phyloP scores from a whole-genome alignment of 176 grass and related monocot species.

The Guadua angustifolia region DNA sequence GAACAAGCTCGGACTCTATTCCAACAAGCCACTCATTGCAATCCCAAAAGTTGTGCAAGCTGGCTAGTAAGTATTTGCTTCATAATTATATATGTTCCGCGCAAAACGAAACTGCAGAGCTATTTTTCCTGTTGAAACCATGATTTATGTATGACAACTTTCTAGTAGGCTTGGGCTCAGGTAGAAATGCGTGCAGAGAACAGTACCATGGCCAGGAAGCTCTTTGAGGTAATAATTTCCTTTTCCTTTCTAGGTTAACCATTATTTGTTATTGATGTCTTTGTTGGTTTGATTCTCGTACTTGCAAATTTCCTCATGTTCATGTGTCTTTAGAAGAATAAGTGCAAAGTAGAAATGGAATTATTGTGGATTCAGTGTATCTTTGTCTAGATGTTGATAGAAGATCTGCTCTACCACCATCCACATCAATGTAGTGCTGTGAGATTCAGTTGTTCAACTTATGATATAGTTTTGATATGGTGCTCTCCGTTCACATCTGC shows the following conservation, averaged over 20 bases:
- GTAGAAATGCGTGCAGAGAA: slow-evolving; percentile 89
- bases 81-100: slow-evolving; percentile 29
- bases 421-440: background rate
- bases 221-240: slow-evolving; percentile 83
- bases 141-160: slow-evolving; percentile 46
- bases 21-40: slow-evolving; percentile 80
- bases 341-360: slow-evolving; percentile 26
- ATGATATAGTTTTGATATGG: background rate
- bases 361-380: background rate
- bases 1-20: slow-evolving; percentile 82
- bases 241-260: slow-evolving; percentile 48
- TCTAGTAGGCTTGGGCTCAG: slow-evolving; percentile 94
- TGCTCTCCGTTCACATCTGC: slow-evolving; percentile 10
- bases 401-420: slow-evolving; percentile 4
- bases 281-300: background rate
- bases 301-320: slow-evolving; percentile 16
- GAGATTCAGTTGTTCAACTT: background rate
- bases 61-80: slow-evolving; percentile 90
- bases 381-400: slow-evolving; percentile 4
- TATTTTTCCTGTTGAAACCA: slow-evolving; percentile 1
- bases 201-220: slow-evolving; percentile 75
- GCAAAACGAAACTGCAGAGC: slow-evolving; percentile 5
- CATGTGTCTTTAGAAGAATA: background rate
- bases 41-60: slow-evolving; percentile 96
- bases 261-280: slow-evolving; percentile 27